A percentile compares a stretch with the other conserved stretches of the same genome.
These are phyloP conservation scores for Candida succiphila DNA, from an alignment of 805 yeast species.

Conservation along the genomic window DNA sequence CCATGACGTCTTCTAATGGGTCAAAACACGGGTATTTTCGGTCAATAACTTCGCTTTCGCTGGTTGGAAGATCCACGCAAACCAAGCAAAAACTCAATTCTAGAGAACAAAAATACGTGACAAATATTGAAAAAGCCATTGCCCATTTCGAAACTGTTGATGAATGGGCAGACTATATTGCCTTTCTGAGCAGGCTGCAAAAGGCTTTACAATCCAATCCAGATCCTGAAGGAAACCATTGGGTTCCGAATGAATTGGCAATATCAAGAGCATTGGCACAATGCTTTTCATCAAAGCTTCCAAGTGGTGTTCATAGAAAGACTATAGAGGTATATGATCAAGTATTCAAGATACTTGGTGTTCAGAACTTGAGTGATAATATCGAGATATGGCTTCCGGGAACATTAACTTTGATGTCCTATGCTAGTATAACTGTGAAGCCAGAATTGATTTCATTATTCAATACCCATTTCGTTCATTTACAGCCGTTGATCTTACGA, in stretches of 20 bases:
- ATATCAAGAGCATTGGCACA: slow-evolving; percentile 67
- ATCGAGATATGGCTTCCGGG: slow-evolving; percentile 88
- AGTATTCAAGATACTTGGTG: slow-evolving; percentile 57
- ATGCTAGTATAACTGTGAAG: slow-evolving; percentile 82
- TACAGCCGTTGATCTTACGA: slow-evolving; percentile 40
- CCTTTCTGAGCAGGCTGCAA: slow-evolving; percentile 71
- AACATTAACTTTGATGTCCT: slow-evolving; percentile 77
- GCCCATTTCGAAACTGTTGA: slow-evolving; percentile 69
- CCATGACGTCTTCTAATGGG: too few species aligned
- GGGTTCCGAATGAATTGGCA: slow-evolving; percentile 59
- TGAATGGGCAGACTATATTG: slow-evolving; percentile 98
- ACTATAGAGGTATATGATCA: slow-evolving; percentile 67
- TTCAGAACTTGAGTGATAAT: slow-evolving; percentile 40
- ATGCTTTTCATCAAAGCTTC: slow-evolving; percentile 72
- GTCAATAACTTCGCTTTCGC: slow-evolving; percentile 20
- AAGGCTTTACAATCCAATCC: slow-evolving; percentile 54
- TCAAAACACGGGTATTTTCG: slow-evolving; percentile 12
- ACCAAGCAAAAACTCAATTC: slow-evolving; percentile 31
- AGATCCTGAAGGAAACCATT: slow-evolving; percentile 28
- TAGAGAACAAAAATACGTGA: slow-evolving; percentile 57
- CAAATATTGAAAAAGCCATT: slow-evolving; percentile 66
- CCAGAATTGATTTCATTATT: slow-evolving; percentile 63
- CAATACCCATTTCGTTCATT: slow-evolving; percentile 39
- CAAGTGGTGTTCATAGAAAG: slow-evolving; percentile 94
- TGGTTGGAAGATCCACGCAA: slow-evolving; percentile 9